Percentiles rank a stretch among this genome's conserved stretches.
phyloP scores from a whole-genome alignment of 2,329 filamentous ascomycete genomes.

The Didymella segeticola region DNA sequence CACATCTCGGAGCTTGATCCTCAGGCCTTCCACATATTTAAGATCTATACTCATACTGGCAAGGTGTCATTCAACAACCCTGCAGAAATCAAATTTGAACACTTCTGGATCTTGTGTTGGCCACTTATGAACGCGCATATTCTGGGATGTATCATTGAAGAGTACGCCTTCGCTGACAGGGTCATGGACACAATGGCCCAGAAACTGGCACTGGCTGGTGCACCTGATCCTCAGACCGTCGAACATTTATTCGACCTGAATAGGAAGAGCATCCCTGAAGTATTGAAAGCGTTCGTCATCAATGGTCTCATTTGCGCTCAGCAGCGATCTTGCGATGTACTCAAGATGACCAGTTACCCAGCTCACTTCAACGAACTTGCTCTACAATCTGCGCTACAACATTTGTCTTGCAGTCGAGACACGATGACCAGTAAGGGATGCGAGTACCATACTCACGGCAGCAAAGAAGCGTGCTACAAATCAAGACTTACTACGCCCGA shows the following conservation, averaged over 20 bases:
- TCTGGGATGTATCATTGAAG: neutral
- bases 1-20: neutral
- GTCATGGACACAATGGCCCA: neutral
- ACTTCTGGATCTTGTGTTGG: neutral
- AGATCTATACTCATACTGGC: neutral
- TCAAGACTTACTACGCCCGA: neutral
- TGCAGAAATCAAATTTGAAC: neutral
- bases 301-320: neutral
- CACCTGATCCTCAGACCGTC: neutral
- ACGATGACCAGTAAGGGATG: neutral
- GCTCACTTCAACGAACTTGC: neutral
- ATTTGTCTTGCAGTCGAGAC: neutral
- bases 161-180: neutral
- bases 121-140: constrained; percentile 2
- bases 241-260: neutral
- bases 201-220: neutral
- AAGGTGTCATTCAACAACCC: neutral
- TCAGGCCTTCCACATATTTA: neutral
- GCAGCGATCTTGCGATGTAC: neutral
- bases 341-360: neutral
- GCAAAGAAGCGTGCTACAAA: neutral
- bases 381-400: neutral
- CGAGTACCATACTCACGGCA: neutral
- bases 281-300: neutral
- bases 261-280: neutral